Base-by-base conservation (phyloP, 495 filamentous ascomycete genomes). In the Penicillium lividum region DNA sequence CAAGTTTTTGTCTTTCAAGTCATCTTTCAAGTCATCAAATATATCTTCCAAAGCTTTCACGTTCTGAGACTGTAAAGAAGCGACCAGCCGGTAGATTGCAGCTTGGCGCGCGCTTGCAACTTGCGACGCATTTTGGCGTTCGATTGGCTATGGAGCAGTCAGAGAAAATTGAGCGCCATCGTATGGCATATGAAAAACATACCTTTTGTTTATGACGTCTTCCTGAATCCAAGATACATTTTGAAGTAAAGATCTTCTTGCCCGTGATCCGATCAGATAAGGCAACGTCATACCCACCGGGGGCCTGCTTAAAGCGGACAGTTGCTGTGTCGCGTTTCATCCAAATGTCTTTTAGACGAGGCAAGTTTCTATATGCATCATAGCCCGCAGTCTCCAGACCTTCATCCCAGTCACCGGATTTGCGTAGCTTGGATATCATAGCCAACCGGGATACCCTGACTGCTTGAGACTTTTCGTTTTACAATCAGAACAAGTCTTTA, bases 321-420 rank as follows among this genome's bases (percentile, higher is more conserved):
- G 22, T 22, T 22, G 22, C 22, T 22, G 22, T 22, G 22, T 22
- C 2, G 22, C 22, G 1, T 36, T 36, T 11, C 33, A 36, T 36
- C 8, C 33, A 36, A 9, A 36, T 36, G 33, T 36, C 13, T 4
- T 1, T 11, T 5, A 40, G 4, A 40, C 7, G 13, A 40, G 38
- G 38, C 4, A 40, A 40, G 38, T 16, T 40, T 40, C 15, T 40
- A 3, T 5, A 40, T 5, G 13, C 38, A 40, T 40, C 38, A 40
- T 40, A 40, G 15, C 38, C 38, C 13, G 15, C 9, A 34, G 38
- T 22, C 22, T 46, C 31, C 3, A 50, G 6, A 10, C 53, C 27
- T 22, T 53, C 9, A 30, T 57, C 44, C 59, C 59, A 61, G 7
- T 57, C 13, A 16, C 43, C 54, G 7, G 22, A 15, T 16, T 57